phyloP scores from a whole-genome alignment of 257 asterid species.

The Solanum sparsipilum region DNA sequence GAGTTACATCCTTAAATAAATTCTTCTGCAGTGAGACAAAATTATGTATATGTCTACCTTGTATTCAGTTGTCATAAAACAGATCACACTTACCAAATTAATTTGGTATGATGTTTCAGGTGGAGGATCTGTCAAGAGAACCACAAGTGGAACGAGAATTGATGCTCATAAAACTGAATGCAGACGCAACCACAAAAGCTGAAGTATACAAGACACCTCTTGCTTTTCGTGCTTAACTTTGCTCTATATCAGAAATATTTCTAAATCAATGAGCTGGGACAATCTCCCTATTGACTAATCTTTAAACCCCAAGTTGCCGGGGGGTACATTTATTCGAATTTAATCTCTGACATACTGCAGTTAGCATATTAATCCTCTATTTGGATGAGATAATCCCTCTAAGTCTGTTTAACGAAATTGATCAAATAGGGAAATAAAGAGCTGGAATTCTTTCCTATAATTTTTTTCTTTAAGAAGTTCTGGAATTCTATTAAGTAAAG shows the following conservation, averaged over 20 bases:
- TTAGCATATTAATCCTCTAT: background rate
- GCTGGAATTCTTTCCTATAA: background rate
- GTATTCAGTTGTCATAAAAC: background rate
- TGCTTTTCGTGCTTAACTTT: background rate
- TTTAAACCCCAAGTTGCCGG: background rate
- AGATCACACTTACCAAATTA: background rate
- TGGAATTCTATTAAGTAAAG: background rate
- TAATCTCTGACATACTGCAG: background rate
- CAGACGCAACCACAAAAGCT: slow-evolving; percentile 52
- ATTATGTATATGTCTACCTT: background rate
- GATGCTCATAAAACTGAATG: slow-evolving; percentile 69
- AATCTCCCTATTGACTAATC: background rate
- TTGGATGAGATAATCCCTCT: background rate
- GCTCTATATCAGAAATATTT: background rate
- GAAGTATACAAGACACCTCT: slow-evolving; percentile 34
- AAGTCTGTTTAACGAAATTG: background rate
- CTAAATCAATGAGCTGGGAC: background rate
- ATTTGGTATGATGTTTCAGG: slow-evolving; percentile 31
- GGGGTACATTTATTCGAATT: background rate
- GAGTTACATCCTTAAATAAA: background rate
- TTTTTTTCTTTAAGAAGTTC: background rate
- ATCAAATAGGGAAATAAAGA: background rate
- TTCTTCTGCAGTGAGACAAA: background rate
- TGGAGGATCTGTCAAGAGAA: slow-evolving; percentile 68
- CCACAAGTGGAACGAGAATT: slow-evolving; percentile 85